A percentile compares a stretch with the other conserved stretches of the same genome.
These are phyloP conservation scores for Abortiporus biennis DNA, from an alignment of 1,284 basidiomycete species.

Conservation along the genomic window DNA sequence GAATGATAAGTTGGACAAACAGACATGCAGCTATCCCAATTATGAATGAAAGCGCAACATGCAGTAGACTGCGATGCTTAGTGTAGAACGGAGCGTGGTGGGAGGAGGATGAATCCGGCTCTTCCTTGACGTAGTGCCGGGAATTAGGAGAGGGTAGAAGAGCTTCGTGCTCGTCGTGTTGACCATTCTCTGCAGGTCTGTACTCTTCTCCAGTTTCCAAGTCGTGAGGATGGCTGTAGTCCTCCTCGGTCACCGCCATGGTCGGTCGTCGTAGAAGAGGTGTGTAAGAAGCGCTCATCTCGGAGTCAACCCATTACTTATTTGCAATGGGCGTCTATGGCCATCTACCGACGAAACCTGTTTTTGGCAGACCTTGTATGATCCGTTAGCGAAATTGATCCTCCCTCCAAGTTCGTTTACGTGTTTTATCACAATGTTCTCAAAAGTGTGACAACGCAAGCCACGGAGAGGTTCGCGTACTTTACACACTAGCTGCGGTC, in stretches of 20 bases:
- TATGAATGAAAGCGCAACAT: conserved; percentile 37
- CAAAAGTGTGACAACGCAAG: too few species aligned
- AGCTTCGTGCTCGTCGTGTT: conserved; percentile 25
- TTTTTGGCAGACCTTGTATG: too few species aligned
- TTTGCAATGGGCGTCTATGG: too few species aligned
- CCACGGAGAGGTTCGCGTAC: too few species aligned
- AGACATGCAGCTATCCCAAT: conserved; percentile 38
- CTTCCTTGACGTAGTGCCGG: conserved; percentile 10
- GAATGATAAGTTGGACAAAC: conserved; percentile 33
- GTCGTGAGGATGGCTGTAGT: conserved; percentile 13
- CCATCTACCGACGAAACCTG: too few species aligned
- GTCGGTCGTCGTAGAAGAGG: too few species aligned
- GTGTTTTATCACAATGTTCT: too few species aligned
- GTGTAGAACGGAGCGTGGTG: conserved; percentile 8
- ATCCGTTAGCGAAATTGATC: too few species aligned
- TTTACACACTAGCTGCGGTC: too few species aligned
- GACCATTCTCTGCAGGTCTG: conserved; percentile 15
- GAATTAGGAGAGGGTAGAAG: conserved; percentile 31
- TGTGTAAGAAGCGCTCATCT: too few species aligned
- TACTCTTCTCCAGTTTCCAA: conserved; percentile 20
- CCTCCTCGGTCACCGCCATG: conserved; percentile 11
- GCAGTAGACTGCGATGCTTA: conserved; percentile 18
- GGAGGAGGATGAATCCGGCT: conserved; percentile 10
- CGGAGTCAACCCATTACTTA: too few species aligned
- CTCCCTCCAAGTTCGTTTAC: too few species aligned